phyloP scores from a whole-genome alignment of 2,329 filamentous ascomycete genomes.

The Beauveria varroae region DNA sequence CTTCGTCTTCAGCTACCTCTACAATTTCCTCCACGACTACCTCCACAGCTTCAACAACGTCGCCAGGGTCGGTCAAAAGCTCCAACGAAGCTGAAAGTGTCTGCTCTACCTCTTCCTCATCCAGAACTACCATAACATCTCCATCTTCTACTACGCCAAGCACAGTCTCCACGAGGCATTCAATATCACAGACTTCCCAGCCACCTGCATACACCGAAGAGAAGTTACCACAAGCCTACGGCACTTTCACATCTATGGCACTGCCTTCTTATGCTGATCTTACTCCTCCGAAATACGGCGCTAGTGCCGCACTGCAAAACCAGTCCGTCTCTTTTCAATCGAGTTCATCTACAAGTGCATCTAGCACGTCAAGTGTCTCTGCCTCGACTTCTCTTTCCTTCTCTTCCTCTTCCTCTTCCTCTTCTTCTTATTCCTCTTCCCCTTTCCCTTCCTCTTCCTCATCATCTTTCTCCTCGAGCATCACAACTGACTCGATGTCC shows the following conservation, averaged over 20 bases:
- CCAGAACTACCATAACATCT: background rate
- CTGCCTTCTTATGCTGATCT: slow-evolving; percentile 1
- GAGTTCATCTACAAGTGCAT: background rate
- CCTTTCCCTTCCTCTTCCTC: background rate
- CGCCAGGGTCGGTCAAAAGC: background rate
- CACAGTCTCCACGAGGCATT: background rate
- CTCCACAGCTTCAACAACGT: background rate
- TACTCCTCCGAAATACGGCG: background rate
- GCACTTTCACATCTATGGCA: background rate
- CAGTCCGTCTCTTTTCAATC: background rate
- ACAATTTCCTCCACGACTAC: background rate
- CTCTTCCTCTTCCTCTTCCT: background rate
- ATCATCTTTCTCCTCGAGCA: background rate
- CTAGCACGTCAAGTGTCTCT: background rate
- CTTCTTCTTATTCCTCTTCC: background rate
- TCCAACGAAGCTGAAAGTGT: background rate
- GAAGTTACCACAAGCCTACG: background rate
- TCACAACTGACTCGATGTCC: background rate
- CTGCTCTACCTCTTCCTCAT: background rate
- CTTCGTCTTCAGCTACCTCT: background rate
- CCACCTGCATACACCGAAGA: background rate
- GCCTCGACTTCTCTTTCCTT: background rate
- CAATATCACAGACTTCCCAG: background rate
- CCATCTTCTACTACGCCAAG: background rate
- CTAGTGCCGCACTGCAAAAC: background rate